These are phyloP conservation scores for Botrytis porri DNA, from an alignment of 2,329 filamentous ascomycete genomes.

Conservation along the genomic window DNA sequence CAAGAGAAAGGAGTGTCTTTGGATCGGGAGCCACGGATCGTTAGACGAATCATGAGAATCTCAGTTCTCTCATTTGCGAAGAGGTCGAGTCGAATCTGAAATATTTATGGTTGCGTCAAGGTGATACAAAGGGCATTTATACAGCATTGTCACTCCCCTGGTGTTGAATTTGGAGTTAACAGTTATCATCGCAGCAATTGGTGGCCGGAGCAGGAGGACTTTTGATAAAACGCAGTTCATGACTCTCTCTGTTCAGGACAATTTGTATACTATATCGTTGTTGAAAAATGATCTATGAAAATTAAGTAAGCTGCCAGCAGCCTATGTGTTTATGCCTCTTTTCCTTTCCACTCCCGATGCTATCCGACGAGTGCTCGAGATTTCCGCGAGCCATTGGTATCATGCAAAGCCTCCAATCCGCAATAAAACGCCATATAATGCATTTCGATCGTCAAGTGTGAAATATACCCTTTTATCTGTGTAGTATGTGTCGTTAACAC, in stretches of 20 bases:
- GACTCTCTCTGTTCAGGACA: neutral
- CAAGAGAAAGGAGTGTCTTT: neutral
- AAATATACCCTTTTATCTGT: neutral
- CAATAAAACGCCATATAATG: neutral
- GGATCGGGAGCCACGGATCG: neutral
- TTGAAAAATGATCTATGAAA: neutral
- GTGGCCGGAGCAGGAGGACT: neutral
- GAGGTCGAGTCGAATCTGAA: neutral
- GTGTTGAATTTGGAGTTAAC: neutral
- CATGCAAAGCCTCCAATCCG: neutral
- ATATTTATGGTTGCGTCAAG: neutral
- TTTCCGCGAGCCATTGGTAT: neutral
- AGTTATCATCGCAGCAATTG: neutral
- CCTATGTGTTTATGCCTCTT: neutral
- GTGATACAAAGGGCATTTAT: neutral
- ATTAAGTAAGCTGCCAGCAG: neutral
- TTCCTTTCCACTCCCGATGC: neutral
- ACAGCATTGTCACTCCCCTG: slow-evolving; percentile 7
- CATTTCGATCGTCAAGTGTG: neutral
- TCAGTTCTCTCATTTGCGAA: neutral
- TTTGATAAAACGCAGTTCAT: neutral
- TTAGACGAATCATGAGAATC: neutral
- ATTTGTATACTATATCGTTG: neutral
- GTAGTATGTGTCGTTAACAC: neutral
- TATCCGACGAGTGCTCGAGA: neutral